Percentiles rank a stretch among this genome's conserved stretches.
Conservation (phyloP, 2,329 filamentous ascomycete species). For the Aspergillus luchuensis region DNA sequence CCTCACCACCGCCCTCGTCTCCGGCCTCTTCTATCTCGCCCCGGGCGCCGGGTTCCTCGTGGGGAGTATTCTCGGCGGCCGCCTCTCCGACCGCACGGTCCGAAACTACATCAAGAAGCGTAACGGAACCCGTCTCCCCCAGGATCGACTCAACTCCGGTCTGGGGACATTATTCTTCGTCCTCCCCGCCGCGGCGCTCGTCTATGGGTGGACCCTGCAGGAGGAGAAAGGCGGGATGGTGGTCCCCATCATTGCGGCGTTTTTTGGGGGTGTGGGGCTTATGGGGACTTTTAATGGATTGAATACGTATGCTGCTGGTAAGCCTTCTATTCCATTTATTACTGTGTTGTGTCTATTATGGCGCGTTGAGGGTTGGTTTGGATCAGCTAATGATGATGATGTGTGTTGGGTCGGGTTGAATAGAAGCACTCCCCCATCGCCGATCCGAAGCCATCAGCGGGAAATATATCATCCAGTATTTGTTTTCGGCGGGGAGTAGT, state of each 20-base stretch:
- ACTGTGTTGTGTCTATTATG: too few relatives aligned
- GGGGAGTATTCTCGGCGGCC: conserved; percentile 69
- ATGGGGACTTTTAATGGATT: conserved; percentile 73
- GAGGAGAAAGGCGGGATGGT: conserved; percentile 56
- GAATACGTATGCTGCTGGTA: conserved; percentile 64
- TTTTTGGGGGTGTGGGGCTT: conserved; percentile 70
- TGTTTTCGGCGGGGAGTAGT: conserved; percentile 70
- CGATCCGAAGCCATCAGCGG: conserved; percentile 76
- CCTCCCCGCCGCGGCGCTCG: conserved; percentile 63
- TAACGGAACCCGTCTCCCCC: conserved; percentile 62
- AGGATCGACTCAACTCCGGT: conserved; percentile 66
- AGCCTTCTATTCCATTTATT: too few relatives aligned
- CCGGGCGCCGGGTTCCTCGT: conserved; percentile 70
- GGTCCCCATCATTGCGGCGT: conserved; percentile 69
- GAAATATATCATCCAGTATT: conserved; percentile 77
- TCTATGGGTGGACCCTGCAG: conserved; percentile 69
- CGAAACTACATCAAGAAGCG: conserved; percentile 63
- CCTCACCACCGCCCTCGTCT: conserved; percentile 65
- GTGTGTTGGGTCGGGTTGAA: too few relatives aligned
- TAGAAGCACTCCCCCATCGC: conserved; percentile 46
- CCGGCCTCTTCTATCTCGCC: conserved; percentile 73
- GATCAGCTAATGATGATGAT: too few relatives aligned
- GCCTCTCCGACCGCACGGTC: conserved; percentile 68
- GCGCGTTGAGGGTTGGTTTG: too few relatives aligned
- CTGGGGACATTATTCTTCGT: conserved; percentile 59